A percentile compares a stretch with the other conserved stretches of the same genome.
phyloP scores from a whole-genome alignment of 306 rosid species.

The Begonia fuchsioides region DNA sequence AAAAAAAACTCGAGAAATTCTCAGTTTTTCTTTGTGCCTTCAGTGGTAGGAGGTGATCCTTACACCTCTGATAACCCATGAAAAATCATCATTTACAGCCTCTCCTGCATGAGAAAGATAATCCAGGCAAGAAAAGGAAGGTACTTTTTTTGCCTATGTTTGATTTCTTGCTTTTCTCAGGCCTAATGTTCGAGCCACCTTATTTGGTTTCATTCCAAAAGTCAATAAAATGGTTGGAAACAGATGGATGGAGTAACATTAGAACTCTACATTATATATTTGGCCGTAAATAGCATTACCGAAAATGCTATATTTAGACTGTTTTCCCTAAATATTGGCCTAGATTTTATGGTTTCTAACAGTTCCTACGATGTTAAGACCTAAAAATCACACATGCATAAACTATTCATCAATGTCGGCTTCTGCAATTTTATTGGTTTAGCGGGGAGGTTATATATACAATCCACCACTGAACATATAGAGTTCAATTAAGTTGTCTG shows the following conservation, averaged over 20 bases:
- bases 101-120: slow-evolving; percentile 9
- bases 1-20: slow-evolving; percentile 8
- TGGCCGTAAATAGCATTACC: slow-evolving; percentile 6
- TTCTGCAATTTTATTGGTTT: too few relatives aligned
- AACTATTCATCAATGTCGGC: too few relatives aligned
- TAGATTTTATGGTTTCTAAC: background rate
- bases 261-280: slow-evolving; percentile 8
- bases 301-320: slow-evolving; percentile 5
- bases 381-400: too few relatives aligned
- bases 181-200: slow-evolving; percentile 10
- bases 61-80: slow-evolving; percentile 13
- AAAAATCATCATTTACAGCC: slow-evolving; percentile 10
- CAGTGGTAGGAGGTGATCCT: too few relatives aligned
- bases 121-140: slow-evolving; percentile 23
- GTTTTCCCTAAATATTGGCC: background rate
- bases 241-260: slow-evolving; percentile 14
- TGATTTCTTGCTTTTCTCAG: slow-evolving; percentile 5
- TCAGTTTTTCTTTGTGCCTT: slow-evolving; percentile 7
- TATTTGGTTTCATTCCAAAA: slow-evolving; percentile 7
- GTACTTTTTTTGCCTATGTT: background rate
- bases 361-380: too few relatives aligned
- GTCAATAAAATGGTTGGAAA: slow-evolving; percentile 11
- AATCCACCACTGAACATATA: too few relatives aligned
- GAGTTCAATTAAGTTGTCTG: too few relatives aligned
- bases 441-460: too few relatives aligned